Base-by-base conservation (phyloP, 148 eudicot species). In the Amaranthus cruentus region DNA sequence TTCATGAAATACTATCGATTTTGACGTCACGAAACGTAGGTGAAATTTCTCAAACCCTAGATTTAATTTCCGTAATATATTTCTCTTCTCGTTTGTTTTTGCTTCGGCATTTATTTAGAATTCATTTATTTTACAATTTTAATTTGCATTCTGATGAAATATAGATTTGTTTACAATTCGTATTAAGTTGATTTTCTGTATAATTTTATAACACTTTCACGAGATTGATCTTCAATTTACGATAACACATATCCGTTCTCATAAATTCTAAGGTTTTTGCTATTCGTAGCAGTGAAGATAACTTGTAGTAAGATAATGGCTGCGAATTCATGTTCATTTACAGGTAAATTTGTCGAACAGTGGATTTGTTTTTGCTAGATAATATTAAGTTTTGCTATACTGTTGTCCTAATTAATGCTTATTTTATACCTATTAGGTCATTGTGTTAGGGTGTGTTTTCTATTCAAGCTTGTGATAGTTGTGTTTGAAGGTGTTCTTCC, bases 11-110 rank as follows among this genome's bases (percentile, higher is more conserved):
- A 21, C 11, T 8, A 18, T 51, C 0, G 56, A 67, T 51, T 56
- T 4, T 3, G 8, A 66, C 3, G 3, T 67, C 44, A 21, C 18
- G 7, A 49, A 51, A 49, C 44, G 28, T 4, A 21, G 70, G 70
- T 67, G 8, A 6, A 56, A 50, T 67, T 67, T 67, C 46, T 67
- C 54, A 50, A 67, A 67, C 70, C 70, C 70, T 67, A 67, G 56
- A 55, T 67, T 50, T 44, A 67, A 21, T 18, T 18, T 48, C 28
- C 70, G 42, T 6, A 2, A 18, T 18, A 7, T 14, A 67, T 18
- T 67, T 67, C 6, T 21, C 70, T 8, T 66, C 4, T 21, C 46
- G 70, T 51, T 67, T 67, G 7, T 15, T 50, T 38, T 7, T 51
- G 70, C 11, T 67, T 50, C 46, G 12, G 51, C 4, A 7, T 67